phyloP scores from a whole-genome alignment of 2,329 filamentous ascomycete species.

The Fusarium sp. region DNA sequence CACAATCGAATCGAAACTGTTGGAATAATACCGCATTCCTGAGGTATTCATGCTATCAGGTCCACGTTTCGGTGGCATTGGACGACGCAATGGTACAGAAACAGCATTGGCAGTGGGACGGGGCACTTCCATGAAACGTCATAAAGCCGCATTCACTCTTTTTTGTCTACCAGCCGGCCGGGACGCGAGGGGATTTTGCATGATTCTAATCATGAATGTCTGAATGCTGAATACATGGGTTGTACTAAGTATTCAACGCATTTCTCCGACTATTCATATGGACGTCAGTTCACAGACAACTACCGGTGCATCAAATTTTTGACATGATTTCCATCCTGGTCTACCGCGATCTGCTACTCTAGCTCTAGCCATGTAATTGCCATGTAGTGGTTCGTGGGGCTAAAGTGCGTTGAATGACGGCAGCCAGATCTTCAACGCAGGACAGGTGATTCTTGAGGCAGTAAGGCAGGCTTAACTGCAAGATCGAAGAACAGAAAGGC shows the following conservation, averaged over 20 bases:
- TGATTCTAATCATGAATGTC: background rate
- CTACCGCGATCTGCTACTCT: slow-evolving; percentile 7
- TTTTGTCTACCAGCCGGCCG: slow-evolving; percentile 2
- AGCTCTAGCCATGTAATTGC: slow-evolving; percentile 18
- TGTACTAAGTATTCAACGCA: background rate
- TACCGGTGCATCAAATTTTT: background rate
- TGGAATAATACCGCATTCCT: slow-evolving; percentile 31
- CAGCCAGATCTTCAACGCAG: slow-evolving; percentile 30
- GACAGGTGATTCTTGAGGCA: slow-evolving; percentile 29
- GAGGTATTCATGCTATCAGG: slow-evolving; percentile 3
- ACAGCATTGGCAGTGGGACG: slow-evolving; percentile 18
- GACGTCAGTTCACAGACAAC: background rate
- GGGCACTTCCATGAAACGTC: slow-evolving; percentile 23
- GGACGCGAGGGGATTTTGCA: background rate
- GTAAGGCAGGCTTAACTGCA: slow-evolving; percentile 27
- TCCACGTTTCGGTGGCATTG: slow-evolving; percentile 34
- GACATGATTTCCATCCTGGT: slow-evolving; percentile 9
- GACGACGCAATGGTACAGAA: slow-evolving; percentile 21
- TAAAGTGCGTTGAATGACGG: slow-evolving; percentile 20
- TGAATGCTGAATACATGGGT: background rate
- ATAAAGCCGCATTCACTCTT: slow-evolving; percentile 21
- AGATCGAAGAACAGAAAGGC: slow-evolving; percentile 20
- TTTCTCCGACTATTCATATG: background rate
- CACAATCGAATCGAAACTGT: slow-evolving; percentile 26
- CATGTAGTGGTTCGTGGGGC: slow-evolving; percentile 34